Evolutionary conservation across 805 yeast genomes (phyloP), one percentile per base, ranked within the genome.

Genomic region (Zygosaccharomyces bisporus): DNA sequence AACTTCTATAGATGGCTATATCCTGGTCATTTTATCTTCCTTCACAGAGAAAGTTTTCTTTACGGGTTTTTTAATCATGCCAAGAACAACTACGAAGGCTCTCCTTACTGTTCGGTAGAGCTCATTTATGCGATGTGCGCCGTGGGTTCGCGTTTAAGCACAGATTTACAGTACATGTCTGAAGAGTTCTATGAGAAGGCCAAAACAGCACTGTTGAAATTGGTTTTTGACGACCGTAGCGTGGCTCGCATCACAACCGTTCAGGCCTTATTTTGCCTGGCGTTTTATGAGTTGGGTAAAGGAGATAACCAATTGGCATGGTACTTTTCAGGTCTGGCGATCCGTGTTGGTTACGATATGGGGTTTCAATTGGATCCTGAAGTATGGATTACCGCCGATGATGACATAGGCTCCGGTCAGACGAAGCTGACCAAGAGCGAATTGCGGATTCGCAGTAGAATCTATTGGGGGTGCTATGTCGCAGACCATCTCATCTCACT

Each of bases 381-480:
- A 47, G 77, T 73, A n/a, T 79, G 83, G 83, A 72, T 72, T 50
- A 54, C 67, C 6, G 64, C 59, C 9, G 67, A 62, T 25, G 34
- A 48, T 29, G 70, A 70, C 48, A 64, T 67, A 13, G 60, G 60
- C 14, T 60, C 65, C n/a, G 57, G 56, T 37, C 53, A 43, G 17
- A 60, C 57, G 10, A 63, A 64, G 30, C 58, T 75, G 38, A 66
- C 72, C n/a, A 69, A 72, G 24, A 69, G 79, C 39, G 81, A 79
- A 51, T 67, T 75, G 13, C 77, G 74, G 32, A 77, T 80, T 43
- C 68, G 83, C 46, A 72, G 79, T 39, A 65, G 86, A 46, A 76
- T 80, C 8, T 77, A 76, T 56, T 80, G 86, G 86, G 86, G 86
- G 3, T 73, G 80, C 39, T 80, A 75, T 57, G 65, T 80, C 45